These are phyloP conservation scores for Theobroma cacao DNA, from an alignment of 345 rosid species.

Conservation along the genomic window DNA sequence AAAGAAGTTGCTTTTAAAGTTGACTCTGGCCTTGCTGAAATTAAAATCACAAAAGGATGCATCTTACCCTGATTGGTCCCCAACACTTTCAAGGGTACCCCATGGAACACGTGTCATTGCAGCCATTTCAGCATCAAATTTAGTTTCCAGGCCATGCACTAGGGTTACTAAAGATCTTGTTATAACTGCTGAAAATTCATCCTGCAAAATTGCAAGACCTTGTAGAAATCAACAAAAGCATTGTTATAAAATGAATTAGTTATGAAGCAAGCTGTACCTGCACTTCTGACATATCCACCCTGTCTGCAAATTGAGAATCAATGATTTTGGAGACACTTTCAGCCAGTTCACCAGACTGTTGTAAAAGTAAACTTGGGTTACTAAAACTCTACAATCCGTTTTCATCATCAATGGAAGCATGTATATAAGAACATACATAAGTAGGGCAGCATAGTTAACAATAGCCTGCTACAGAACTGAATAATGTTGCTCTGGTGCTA, in stretches of 20 bases:
- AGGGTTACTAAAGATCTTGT: conserved; percentile 84
- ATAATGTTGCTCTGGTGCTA: background rate
- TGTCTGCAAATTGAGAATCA: conserved; percentile 77
- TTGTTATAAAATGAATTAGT: background rate
- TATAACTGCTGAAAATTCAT: conserved; percentile 93
- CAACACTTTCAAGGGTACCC: conserved; percentile 97
- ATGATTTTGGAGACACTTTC: conserved; percentile 92
- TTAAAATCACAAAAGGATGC: background rate
- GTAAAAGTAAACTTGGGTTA: conserved; percentile 31
- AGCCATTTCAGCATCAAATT: conserved; percentile 95
- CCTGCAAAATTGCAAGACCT: conserved; percentile 48
- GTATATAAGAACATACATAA: background rate
- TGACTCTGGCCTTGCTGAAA: background rate
- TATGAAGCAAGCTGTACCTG: conserved; percentile 53
- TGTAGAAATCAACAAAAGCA: conserved; percentile 22
- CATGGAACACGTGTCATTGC: conserved; percentile 95
- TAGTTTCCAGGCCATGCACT: conserved; percentile 93
- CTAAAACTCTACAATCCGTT: conserved; percentile 5
- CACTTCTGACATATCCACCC: conserved; percentile 86
- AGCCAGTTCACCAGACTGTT: conserved; percentile 88
- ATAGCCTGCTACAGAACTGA: background rate
- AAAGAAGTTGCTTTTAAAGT: conserved; percentile 13
- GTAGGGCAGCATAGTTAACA: background rate
- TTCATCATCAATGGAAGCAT: background rate
- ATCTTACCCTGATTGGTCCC: conserved; percentile 89